Evolutionary conservation across 2,329 filamentous ascomycete species (phyloP).

Genomic region (Colletotrichum camelliae): DNA sequence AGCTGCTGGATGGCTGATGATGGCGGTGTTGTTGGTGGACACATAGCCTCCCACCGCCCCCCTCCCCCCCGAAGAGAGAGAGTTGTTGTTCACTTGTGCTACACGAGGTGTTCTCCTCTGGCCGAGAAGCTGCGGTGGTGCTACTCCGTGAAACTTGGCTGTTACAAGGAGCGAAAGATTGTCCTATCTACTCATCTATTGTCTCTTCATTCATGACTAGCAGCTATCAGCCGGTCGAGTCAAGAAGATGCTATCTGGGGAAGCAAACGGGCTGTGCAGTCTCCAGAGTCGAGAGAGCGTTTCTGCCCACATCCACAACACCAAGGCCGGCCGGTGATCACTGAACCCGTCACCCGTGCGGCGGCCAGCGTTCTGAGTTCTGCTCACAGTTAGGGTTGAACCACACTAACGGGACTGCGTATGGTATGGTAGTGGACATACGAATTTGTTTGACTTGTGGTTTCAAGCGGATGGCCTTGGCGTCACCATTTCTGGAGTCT

Average conservation of each 20-base stretch:
- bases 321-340: not conserved
- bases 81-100: not conserved
- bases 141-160: constrained; percentile 9
- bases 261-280: not conserved
- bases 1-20: not conserved
- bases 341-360: not conserved
- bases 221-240: not conserved
- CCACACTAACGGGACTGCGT: not conserved
- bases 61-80: not conserved
- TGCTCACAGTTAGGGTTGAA: not conserved
- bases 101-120: not conserved
- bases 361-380: not conserved
- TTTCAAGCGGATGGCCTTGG: constrained; percentile 5
- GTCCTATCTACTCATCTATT: not conserved
- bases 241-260: not conserved
- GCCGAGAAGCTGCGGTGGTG: not conserved
- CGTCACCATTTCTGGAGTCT: constrained; percentile 4
- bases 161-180: not conserved
- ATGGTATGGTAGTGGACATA: not conserved
- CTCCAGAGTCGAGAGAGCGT: not conserved
- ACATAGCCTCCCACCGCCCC: not conserved
- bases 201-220: constrained; percentile 5
- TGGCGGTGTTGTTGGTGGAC: not conserved
- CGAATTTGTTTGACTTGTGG: constrained; percentile 5
- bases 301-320: not conserved